These are phyloP conservation scores for Breviolum minutum DNA, from an alignment of 73 alveolate species.

Conservation along the genomic window DNA sequence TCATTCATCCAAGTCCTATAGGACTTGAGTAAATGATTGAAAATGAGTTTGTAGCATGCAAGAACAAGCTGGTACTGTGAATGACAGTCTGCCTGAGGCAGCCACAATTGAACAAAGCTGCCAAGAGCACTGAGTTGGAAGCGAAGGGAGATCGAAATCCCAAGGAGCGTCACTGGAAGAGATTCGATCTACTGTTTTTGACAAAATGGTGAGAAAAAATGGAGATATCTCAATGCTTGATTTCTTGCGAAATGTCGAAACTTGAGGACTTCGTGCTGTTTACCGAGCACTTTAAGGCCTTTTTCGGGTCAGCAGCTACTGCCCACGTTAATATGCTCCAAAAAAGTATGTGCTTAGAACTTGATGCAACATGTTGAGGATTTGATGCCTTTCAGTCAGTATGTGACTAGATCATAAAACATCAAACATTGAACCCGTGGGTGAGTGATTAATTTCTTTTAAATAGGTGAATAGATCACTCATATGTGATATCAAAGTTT, in stretches of 20 bases:
- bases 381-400: neutral
- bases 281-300: slow-evolving; percentile 67
- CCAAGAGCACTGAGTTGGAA: slow-evolving; percentile 74
- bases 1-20: neutral
- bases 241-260: neutral
- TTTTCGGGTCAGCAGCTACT: neutral
- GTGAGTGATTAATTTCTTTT: too few relatives aligned
- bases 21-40: too few relatives aligned
- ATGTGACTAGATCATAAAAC: neutral
- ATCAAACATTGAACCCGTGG: neutral
- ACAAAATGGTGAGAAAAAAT: neutral
- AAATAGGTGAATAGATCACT: too few relatives aligned
- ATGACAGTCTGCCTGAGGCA: slow-evolving; percentile 14
- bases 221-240: neutral
- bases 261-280: slow-evolving; percentile 58
- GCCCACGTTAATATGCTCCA: neutral
- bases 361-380: neutral
- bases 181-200: too few relatives aligned
- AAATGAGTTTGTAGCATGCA: neutral
- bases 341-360: neutral
- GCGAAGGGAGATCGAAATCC: slow-evolving; percentile 88
- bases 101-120: slow-evolving; percentile 79
- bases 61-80: neutral
- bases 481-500: too few relatives aligned
- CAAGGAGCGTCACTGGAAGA: neutral